Percentiles rank a stretch among this genome's conserved stretches.
Conservation (phyloP, 805 yeast genomes). For the Suhomyces tanzawaensis region DNA sequence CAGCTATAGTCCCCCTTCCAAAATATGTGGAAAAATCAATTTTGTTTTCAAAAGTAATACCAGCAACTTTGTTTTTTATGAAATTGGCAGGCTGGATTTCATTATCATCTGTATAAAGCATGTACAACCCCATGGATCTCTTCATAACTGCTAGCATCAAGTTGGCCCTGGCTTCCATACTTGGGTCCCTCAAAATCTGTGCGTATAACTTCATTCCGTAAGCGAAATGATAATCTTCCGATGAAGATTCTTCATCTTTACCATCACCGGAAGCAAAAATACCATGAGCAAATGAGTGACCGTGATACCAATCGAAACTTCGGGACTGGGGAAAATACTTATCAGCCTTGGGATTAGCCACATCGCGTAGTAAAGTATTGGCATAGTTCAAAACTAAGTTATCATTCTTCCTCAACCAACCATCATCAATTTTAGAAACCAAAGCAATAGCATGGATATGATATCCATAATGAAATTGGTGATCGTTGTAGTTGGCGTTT, state of each 20-base stretch:
- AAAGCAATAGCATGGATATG: slow-evolving; percentile 72
- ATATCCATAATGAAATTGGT: slow-evolving; percentile 75
- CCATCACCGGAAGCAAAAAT: slow-evolving; percentile 71
- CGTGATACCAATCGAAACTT: slow-evolving; percentile 72
- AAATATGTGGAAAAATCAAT: slow-evolving; percentile 73
- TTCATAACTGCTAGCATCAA: slow-evolving; percentile 60
- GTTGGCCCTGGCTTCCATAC: slow-evolving; percentile 53
- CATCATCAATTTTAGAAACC: slow-evolving; percentile 51
- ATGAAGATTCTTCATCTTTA: slow-evolving; percentile 69
- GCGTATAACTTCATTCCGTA: slow-evolving; percentile 71
- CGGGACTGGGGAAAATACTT: slow-evolving; percentile 62
- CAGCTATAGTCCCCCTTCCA: slow-evolving; percentile 55
- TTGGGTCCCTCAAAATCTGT: slow-evolving; percentile 48
- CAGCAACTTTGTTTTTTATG: slow-evolving; percentile 65
- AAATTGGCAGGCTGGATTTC: slow-evolving; percentile 54
- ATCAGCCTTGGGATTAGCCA: slow-evolving; percentile 60
- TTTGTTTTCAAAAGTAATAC: slow-evolving; percentile 71
- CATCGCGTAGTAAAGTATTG: slow-evolving; percentile 60
- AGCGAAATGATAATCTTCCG: slow-evolving; percentile 72
- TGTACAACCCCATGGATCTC: slow-evolving; percentile 53
- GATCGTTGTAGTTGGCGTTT: slow-evolving; percentile 69
- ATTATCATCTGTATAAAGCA: slow-evolving; percentile 54
- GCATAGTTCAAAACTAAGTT: slow-evolving; percentile 48
- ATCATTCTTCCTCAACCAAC: slow-evolving; percentile 32
- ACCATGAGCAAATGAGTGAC: slow-evolving; percentile 81